A percentile compares a stretch with the other conserved stretches of the same genome.
These are phyloP conservation scores for Heliophila coronopifolia DNA, from an alignment of 441 rosid species.

Conservation along the genomic window DNA sequence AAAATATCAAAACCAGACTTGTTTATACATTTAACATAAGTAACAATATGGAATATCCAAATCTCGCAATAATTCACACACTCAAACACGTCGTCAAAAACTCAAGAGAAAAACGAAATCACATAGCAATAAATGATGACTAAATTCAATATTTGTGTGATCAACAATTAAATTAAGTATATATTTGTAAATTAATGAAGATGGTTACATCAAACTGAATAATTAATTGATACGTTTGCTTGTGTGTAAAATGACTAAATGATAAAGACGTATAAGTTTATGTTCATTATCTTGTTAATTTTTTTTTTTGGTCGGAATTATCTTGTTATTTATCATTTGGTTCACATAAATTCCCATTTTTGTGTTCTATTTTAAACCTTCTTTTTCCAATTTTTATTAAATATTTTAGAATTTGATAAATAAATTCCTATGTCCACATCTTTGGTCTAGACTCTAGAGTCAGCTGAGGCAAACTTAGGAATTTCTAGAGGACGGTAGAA, in stretches of 20 bases:
- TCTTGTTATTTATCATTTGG: background rate
- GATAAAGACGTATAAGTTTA: background rate
- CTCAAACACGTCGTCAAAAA: conserved; percentile 19
- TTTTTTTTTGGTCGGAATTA: no score
- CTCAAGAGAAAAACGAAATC: background rate
- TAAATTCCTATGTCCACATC: background rate
- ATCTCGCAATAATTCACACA: conserved; percentile 13
- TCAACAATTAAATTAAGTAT: background rate
- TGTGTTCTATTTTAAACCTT: background rate
- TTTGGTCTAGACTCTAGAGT: background rate
- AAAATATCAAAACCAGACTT: no score
- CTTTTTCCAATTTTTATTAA: background rate
- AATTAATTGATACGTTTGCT: background rate
- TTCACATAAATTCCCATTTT: background rate
- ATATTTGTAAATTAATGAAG: background rate
- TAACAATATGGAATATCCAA: no score
- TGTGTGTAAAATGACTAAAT: background rate
- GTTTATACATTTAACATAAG: no score
- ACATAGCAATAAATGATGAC: background rate
- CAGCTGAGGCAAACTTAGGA: no score
- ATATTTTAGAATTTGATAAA: background rate
- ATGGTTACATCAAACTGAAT: background rate
- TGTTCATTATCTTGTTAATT: conserved; percentile 15
- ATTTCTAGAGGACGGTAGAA: no score
- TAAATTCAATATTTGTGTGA: background rate